These are phyloP conservation scores for Exophiala oligosperma DNA, from an alignment of 2,329 filamentous ascomycete species.

Conservation along the genomic window DNA sequence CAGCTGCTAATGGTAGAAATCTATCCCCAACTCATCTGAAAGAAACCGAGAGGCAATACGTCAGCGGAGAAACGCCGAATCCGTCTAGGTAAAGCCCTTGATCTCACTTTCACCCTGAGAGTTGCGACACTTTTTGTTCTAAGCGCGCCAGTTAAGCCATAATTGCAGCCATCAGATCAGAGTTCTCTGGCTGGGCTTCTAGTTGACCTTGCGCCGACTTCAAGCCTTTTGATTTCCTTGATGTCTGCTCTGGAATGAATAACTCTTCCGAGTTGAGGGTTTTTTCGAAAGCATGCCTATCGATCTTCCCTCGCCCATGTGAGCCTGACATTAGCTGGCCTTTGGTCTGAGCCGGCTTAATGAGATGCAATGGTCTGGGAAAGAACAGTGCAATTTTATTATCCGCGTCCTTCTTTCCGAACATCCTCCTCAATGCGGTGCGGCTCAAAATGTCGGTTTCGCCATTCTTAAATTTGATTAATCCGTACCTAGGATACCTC, in stretches of 20 bases:
- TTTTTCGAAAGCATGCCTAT: neutral
- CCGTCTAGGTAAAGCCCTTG: neutral
- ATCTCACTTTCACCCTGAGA: neutral
- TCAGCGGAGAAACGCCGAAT: neutral
- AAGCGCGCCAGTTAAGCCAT: neutral
- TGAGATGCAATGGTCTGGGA: neutral
- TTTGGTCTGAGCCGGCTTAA: neutral
- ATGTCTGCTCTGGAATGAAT: neutral
- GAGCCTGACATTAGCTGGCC: too few relatives aligned
- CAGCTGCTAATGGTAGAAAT: neutral
- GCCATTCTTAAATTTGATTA: neutral
- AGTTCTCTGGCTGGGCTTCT: neutral
- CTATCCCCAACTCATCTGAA: neutral
- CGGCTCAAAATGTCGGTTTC: neutral
- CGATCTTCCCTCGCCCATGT: too few relatives aligned
- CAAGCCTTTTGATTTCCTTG: neutral
- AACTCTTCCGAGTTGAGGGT: neutral
- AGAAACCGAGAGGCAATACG: neutral
- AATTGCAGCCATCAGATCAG: neutral
- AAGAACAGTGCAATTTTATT: neutral
- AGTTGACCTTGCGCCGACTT: neutral
- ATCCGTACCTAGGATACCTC: neutral
- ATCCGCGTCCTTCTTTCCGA: conserved; percentile 2
- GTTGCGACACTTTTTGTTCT: conserved; percentile 1
- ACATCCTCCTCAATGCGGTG: neutral